A percentile compares a stretch with the other conserved stretches of the same genome.
Evolutionary conservation across 2,329 filamentous ascomycete genomes (phyloP).

Genomic region (Cladosporium sp.): DNA sequence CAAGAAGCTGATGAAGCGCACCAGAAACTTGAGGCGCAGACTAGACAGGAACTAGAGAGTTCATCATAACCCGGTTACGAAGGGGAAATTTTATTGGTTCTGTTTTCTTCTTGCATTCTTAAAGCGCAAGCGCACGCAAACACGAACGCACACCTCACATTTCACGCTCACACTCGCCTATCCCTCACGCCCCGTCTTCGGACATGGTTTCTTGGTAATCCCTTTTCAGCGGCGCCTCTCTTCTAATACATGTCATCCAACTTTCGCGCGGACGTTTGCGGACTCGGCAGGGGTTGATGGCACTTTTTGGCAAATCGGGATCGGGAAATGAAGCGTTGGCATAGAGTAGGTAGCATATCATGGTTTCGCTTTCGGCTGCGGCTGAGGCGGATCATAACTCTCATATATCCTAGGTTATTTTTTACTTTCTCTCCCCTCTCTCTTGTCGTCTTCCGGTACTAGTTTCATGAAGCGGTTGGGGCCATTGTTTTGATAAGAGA

Average conservation of each 20-base stretch:
- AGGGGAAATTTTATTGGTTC: background rate
- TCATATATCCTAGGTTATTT: background rate
- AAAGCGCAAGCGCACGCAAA: no score
- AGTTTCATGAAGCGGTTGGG: no score
- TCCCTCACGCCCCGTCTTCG: no score
- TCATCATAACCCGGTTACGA: no score
- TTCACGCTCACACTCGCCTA: no score
- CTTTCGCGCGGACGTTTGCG: background rate
- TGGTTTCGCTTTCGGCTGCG: background rate
- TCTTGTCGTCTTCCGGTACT: no score
- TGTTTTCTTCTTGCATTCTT: background rate
- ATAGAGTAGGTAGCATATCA: slow-evolving; percentile 13
- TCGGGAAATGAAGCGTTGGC: slow-evolving; percentile 4
- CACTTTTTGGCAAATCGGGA: no score
- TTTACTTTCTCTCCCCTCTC: no score
- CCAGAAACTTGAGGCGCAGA: slow-evolving; percentile 82
- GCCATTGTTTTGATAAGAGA: no score
- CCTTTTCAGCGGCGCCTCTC: background rate
- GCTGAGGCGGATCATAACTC: slow-evolving; percentile 7
- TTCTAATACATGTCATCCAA: background rate
- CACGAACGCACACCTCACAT: background rate
- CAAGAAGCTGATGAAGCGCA: slow-evolving; percentile 97
- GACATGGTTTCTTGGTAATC: no score
- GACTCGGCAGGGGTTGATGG: background rate
- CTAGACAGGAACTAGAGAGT: slow-evolving; percentile 45